Conservation (phyloP, 768 basidiomycete species). For the Porphyrellus cyaneotinctus region DNA sequence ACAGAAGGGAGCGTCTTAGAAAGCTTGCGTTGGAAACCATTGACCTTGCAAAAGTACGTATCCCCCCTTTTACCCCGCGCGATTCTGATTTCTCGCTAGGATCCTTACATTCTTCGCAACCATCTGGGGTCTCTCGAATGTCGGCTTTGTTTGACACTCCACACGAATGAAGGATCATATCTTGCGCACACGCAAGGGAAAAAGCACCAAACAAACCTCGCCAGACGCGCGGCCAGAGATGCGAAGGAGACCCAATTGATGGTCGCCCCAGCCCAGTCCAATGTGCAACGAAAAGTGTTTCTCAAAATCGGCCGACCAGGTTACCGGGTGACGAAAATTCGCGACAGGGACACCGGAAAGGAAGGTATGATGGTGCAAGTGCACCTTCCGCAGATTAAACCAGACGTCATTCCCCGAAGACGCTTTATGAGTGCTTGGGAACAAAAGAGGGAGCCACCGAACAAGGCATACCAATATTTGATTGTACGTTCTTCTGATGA, state of each 20-base stretch:
- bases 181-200: slow-evolving; percentile 99
- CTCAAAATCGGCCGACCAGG: slow-evolving; percentile 96
- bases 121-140: slow-evolving; percentile 98
- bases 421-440: slow-evolving; percentile 99
- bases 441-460: slow-evolving; percentile 91
- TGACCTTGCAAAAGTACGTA: slow-evolving; percentile 87
- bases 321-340: slow-evolving; percentile 94
- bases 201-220: slow-evolving; percentile 98
- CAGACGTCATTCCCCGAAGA: slow-evolving; percentile 75
- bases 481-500: slow-evolving; percentile 58
- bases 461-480: slow-evolving; percentile 95
- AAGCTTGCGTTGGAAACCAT: slow-evolving; percentile 97
- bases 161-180: slow-evolving; percentile 99
- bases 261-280: slow-evolving; percentile 77
- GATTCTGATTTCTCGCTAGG: slow-evolving; percentile 43
- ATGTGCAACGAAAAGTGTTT: slow-evolving; percentile 88
- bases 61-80: neutral
- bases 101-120: slow-evolving; percentile 98
- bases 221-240: slow-evolving; percentile 94
- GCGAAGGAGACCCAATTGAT: slow-evolving; percentile 90
- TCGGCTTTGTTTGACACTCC: slow-evolving; percentile 92
- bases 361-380: slow-evolving; percentile 98
- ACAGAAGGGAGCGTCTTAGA: slow-evolving; percentile 87
- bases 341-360: slow-evolving; percentile 84
- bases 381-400: slow-evolving; percentile 90